phyloP scores from a whole-genome alignment of 139 green algal species.

The Ulvella scutata region DNA sequence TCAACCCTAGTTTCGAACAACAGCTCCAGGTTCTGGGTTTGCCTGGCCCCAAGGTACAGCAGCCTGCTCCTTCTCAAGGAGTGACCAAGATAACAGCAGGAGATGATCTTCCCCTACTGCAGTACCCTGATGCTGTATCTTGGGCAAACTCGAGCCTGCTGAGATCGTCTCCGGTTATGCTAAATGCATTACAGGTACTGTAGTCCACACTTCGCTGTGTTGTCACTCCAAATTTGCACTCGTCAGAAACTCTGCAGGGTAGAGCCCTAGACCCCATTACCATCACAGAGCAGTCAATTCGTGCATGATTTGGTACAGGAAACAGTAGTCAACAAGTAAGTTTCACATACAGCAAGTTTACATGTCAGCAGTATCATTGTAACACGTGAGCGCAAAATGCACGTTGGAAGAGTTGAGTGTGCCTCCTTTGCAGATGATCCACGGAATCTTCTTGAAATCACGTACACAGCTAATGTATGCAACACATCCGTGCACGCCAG shows the following conservation, averaged over 20 bases:
- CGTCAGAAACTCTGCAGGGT: too few species aligned
- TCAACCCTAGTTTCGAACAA: constrained; percentile 19
- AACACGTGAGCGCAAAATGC: too few species aligned
- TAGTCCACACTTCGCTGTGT: too few species aligned
- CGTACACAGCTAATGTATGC: background rate
- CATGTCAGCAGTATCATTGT: too few species aligned
- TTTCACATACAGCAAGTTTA: too few species aligned
- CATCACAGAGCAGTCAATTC: too few species aligned
- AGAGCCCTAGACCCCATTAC: too few species aligned
- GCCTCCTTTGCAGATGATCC: background rate
- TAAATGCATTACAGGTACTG: constrained; percentile 10
- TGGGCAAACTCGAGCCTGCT: constrained; percentile 15
- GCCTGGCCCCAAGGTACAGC: background rate
- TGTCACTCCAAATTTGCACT: too few species aligned
- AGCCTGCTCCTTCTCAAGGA: constrained; percentile 1
- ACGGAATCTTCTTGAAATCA: background rate
- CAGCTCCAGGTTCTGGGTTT: constrained; percentile 19
- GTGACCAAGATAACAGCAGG: constrained; percentile 10
- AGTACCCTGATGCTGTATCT: constrained; percentile 8
- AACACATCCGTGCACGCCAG: background rate
- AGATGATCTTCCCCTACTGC: background rate
- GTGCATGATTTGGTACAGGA: too few species aligned
- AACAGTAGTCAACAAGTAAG: too few species aligned
- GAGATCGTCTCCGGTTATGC: constrained; percentile 11
- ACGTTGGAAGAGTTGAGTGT: too few species aligned